phyloP scores from a whole-genome alignment of 1,284 basidiomycete species.

The Ceratobasidium sp. region DNA sequence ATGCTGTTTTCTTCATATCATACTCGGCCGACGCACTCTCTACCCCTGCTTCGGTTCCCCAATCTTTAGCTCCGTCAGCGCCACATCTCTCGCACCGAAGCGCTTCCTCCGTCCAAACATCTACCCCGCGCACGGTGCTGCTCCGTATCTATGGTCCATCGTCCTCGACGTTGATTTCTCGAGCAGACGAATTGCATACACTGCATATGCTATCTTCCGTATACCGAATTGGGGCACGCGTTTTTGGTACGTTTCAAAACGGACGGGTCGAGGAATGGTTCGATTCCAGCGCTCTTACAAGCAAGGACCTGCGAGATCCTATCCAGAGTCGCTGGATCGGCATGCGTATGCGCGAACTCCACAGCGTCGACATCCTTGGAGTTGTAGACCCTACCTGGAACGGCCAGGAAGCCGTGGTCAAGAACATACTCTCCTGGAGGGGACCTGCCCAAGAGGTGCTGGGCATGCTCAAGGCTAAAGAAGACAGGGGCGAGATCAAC shows the following conservation, averaged over 20 bases:
- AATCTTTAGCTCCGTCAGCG: slow-evolving; percentile 47
- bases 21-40: slow-evolving; percentile 56
- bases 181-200: slow-evolving; percentile 83
- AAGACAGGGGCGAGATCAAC: slow-evolving; percentile 28
- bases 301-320: slow-evolving; percentile 79
- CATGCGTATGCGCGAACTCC: slow-evolving; percentile 91
- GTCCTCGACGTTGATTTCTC: slow-evolving; percentile 85
- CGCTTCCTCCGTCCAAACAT: slow-evolving; percentile 41
- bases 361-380: slow-evolving; percentile 83
- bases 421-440: slow-evolving; percentile 74
- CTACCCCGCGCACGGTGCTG: slow-evolving; percentile 72
- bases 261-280: slow-evolving; percentile 95
- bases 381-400: slow-evolving; percentile 64
- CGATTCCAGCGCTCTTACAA: slow-evolving; percentile 80
- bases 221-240: slow-evolving; percentile 88
- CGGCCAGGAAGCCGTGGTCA: slow-evolving; percentile 65
- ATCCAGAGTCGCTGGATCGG: slow-evolving; percentile 84
- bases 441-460: slow-evolving; percentile 67
- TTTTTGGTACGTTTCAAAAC: slow-evolving; percentile 94
- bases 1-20: slow-evolving; percentile 92
- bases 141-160: slow-evolving; percentile 91
- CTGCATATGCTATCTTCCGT: slow-evolving; percentile 87
- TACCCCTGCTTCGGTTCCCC: slow-evolving; percentile 45
- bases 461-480: slow-evolving; percentile 42
- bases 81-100: slow-evolving; percentile 57